phyloP scores from a whole-genome alignment of 371 early-diverging fungal species.

The Mortierella sp. region DNA sequence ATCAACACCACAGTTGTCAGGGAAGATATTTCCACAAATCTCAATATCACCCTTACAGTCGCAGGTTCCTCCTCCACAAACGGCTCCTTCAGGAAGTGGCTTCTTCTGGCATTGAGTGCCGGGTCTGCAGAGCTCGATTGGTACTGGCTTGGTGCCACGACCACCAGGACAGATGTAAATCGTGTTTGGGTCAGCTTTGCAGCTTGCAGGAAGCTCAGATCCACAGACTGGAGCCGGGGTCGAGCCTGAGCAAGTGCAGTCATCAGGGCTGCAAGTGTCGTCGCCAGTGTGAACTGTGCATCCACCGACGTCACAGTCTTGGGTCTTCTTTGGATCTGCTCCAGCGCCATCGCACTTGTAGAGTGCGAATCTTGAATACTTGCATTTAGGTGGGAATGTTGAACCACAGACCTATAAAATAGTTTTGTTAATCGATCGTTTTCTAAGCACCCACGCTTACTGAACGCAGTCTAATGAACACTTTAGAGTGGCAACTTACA shows the following conservation, averaged over 20 bases:
- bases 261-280: background rate
- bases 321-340: background rate
- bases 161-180: constrained; percentile 21
- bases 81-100: background rate
- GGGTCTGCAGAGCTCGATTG: background rate
- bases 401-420: constrained; percentile 1
- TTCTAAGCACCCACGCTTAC: constrained; percentile 3
- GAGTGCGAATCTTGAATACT: background rate
- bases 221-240: constrained; percentile 10
- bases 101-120: background rate
- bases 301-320: background rate
- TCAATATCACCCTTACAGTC: background rate
- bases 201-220: constrained; percentile 3
- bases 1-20: constrained; percentile 2
- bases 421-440: constrained; percentile 1
- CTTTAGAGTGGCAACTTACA: constrained; percentile 2
- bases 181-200: constrained; percentile 4
- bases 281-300: constrained; percentile 2
- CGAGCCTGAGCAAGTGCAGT: constrained; percentile 1
- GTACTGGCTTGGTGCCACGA: no score
- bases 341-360: constrained; percentile 9
- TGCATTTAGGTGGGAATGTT: constrained; percentile 14
- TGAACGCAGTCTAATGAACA: background rate
- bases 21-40: constrained; percentile 7
- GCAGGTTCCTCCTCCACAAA: constrained; percentile 4